phyloP scores from a whole-genome alignment of 1,284 basidiomycete genomes.

The Moesziomyces sp. region DNA sequence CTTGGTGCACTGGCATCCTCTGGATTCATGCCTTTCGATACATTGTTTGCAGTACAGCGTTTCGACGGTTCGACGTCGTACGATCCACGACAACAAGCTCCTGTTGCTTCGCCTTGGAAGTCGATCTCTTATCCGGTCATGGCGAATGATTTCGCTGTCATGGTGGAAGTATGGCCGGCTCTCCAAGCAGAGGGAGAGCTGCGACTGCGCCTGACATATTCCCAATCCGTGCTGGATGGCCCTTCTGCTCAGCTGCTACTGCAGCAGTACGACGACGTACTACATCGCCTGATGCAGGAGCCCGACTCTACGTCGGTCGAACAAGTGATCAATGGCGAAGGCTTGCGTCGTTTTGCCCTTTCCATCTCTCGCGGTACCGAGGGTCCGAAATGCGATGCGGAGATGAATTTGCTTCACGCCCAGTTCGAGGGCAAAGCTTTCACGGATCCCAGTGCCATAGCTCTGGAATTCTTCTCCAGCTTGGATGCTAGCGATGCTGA shows the following conservation, averaged over 20 bases:
- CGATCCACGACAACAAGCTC: neutral
- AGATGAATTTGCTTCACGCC: constrained; percentile 9
- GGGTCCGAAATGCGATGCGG: neutral
- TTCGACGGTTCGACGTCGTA: neutral
- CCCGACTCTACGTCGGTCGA: constrained; percentile 6
- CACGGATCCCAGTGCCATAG: neutral
- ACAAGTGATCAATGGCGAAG: constrained; percentile 4
- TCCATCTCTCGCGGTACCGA: neutral
- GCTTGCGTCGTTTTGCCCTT: constrained; percentile 3
- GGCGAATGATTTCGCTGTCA: constrained; percentile 29
- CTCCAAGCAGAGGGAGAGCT: neutral
- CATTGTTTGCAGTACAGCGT: constrained; percentile 27
- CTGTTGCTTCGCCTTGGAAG: constrained; percentile 1
- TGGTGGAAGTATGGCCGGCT: constrained; percentile 27
- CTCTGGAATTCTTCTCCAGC: constrained; percentile 13
- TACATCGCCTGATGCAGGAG: constrained; percentile 7
- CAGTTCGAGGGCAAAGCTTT: constrained; percentile 13
- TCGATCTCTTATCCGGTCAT: constrained; percentile 20
- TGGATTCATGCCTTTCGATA: constrained; percentile 25
- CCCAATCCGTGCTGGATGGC: constrained; percentile 8
- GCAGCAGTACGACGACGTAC: constrained; percentile 18
- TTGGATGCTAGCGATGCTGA: neutral
- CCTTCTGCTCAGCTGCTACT: constrained; percentile 11
- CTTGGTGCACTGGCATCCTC: constrained; percentile 16
- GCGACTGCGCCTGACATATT: constrained; percentile 16